Evolutionary conservation across 306 rosid genomes (phyloP), one percentile per base, ranked within the genome.

Genomic region (Adenanthera pavonina): DNA sequence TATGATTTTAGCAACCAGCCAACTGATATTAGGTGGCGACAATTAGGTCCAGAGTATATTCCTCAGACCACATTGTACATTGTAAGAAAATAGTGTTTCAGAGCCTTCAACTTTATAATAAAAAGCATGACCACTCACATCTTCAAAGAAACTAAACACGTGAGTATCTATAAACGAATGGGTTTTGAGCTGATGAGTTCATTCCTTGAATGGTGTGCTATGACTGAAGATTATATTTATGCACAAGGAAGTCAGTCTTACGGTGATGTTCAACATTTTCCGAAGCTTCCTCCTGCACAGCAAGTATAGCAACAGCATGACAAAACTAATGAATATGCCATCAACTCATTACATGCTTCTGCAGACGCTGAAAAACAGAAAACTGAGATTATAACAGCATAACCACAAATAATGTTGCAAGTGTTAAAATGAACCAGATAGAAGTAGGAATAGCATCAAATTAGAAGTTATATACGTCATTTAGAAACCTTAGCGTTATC

Each of bases 261-360:
- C 98, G 86, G 97, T 86, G 86, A 96, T 96, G 89, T 93, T 96
- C 87, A 91, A 73, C 83, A 75, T 90, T 84, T 89, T 93, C 76
- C 99, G 97, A 71, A 96, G 98, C 81, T 93, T 93, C 85, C 99
- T 93, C 87, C 99, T 90, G 92, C 69, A 65, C 96, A 91, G 86
- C 99, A 92, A 15, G 99, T 96, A 70, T 96, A 93, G 88, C 99
- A 96, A 87, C 98, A 96, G 82, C 98, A 96, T 14, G 98, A 93
- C 85, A 93, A 70, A 61, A 96, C 76, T 85, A 96, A 85, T 0
- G 99, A 88, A 90, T 96, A 96, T 30, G 97, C 99, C 98, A 96
- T 92, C 90, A 93, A 84, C 44, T 96, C 98, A 62, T 93, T 96
- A 76, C 97, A 96, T 61, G 96, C 97, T 81, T 95, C 98, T 48